These are phyloP conservation scores for Tillandsia leiboldiana DNA, from an alignment of 176 grass and related monocot species.

Conservation along the genomic window DNA sequence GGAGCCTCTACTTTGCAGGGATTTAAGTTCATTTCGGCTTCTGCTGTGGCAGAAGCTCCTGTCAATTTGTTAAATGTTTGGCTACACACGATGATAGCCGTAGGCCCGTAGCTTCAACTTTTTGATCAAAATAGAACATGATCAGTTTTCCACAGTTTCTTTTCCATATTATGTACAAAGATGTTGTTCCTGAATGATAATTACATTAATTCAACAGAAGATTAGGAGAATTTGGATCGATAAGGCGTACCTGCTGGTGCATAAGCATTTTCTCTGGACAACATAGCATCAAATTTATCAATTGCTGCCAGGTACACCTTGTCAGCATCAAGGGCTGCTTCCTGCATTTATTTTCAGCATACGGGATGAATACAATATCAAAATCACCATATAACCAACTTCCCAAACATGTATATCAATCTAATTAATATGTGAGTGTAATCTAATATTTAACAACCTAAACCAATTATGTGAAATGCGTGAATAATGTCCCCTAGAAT, in stretches of 20 bases:
- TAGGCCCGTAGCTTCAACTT: no score
- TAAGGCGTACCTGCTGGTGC: conserved; percentile 58
- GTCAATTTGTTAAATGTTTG: no score
- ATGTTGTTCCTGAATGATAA: not conserved
- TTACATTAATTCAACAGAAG: not conserved
- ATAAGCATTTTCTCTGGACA: conserved; percentile 61
- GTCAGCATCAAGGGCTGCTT: conserved; percentile 72
- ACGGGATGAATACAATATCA: not conserved
- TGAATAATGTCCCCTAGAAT: not conserved
- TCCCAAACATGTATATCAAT: not conserved
- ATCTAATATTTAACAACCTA: not conserved
- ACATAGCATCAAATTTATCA: conserved; percentile 87
- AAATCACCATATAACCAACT: not conserved
- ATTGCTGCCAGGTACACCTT: conserved; percentile 82
- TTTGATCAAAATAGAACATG: no score
- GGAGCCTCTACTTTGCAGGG: no score
- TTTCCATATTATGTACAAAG: not conserved
- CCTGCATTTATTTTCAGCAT: conserved; percentile 39
- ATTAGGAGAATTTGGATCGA: not conserved
- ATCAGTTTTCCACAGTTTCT: no score
- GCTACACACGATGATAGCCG: no score
- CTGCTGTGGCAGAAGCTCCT: no score
- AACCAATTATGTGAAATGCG: not conserved
- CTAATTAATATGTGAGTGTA: not conserved
- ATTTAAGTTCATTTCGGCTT: no score